A percentile compares a stretch with the other conserved stretches of the same genome.
These are phyloP conservation scores for Phialemoniopsis sp. DNA, from an alignment of 2,329 filamentous ascomycete genomes.

Conservation along the genomic window DNA sequence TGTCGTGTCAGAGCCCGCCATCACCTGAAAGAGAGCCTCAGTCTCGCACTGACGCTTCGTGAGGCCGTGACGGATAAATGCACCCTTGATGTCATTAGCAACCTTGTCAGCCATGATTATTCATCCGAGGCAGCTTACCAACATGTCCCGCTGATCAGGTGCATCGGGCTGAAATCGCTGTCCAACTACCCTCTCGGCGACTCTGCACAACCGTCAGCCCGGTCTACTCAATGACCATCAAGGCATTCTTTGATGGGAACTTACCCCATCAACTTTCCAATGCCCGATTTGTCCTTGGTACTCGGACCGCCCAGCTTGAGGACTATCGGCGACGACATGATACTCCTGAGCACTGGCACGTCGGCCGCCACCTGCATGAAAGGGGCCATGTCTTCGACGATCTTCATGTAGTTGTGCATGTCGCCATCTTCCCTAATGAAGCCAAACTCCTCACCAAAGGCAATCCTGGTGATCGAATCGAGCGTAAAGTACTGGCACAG, in stretches of 20 bases:
- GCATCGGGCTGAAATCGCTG: constrained; percentile 36
- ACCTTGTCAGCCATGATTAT: too few relatives aligned
- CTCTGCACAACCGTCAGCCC: constrained; percentile 13
- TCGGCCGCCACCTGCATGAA: constrained; percentile 32
- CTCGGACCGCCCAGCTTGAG: constrained; percentile 28
- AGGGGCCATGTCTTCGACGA: constrained; percentile 30
- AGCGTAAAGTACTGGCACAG: constrained; percentile 43
- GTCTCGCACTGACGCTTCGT: constrained; percentile 19
- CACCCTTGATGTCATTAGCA: constrained; percentile 12
- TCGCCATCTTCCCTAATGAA: constrained; percentile 36
- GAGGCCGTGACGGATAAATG: constrained; percentile 24
- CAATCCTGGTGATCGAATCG: constrained; percentile 44
- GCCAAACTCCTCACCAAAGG: constrained; percentile 40
- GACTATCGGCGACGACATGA: constrained; percentile 15
- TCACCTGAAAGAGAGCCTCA: constrained; percentile 21
- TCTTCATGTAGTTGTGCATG: constrained; percentile 36
- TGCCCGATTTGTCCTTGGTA: constrained; percentile 15
- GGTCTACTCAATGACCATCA: too few relatives aligned
- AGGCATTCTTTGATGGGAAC: neutral
- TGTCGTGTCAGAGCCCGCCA: constrained; percentile 42
- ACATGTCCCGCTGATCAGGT: constrained; percentile 41
- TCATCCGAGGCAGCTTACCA: constrained; percentile 22
- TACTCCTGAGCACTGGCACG: constrained; percentile 24
- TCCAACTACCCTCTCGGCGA: constrained; percentile 34
- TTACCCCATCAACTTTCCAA: constrained; percentile 19